Evolutionary conservation across 805 yeast genomes (phyloP), one percentile per base, ranked within the genome.

Genomic region (Candida arabinofermentans): DNA sequence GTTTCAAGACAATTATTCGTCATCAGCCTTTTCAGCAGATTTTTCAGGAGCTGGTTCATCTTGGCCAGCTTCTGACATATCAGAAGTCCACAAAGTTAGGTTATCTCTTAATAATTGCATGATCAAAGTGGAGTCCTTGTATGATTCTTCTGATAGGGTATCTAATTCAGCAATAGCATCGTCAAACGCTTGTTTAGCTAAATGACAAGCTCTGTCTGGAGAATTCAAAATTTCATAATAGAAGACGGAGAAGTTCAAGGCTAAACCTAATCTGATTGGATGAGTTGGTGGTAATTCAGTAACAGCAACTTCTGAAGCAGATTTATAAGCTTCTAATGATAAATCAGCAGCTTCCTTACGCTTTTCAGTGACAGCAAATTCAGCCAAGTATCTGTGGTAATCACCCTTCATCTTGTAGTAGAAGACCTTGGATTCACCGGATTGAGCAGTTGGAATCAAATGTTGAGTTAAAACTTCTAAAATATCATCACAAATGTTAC

Each of bases 371-470:
- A 81, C 77, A 49, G 97, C 91, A 64, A 91, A 93, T 75, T 91
- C 99, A 50, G 97, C 97, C 72, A 91, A 79, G 71, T 91, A 91
- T 77, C 99, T 96, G 77, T 90, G 96, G 77, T 91, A 91, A 70
- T 91, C 99, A 77, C 98, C 99, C 76, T 91, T 91, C 98, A 91
- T 91, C 80, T 91, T 91, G 75, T 87, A 89, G 79, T 91, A 91
- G 71, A 91, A 91, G 43, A 91, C 98, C 77, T 91, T 89, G 39
- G 96, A 89, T 73, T 93, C 99, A 61, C 97, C 97, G 53, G 96
- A 81, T 65, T 84, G 87, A 50, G 98, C 97, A 50, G 91, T 76
- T 55, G 96, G 90, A 61, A 91, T 88, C 69, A 91, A 82, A 69
- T 89, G 95, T 59, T 86, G 77, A 53, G 88, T 82, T 65, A 93